A percentile compares a stretch with the other conserved stretches of the same genome.
These are phyloP conservation scores for Capsicum chinense DNA, from an alignment of 257 asterid genomes.

Conservation along the genomic window DNA sequence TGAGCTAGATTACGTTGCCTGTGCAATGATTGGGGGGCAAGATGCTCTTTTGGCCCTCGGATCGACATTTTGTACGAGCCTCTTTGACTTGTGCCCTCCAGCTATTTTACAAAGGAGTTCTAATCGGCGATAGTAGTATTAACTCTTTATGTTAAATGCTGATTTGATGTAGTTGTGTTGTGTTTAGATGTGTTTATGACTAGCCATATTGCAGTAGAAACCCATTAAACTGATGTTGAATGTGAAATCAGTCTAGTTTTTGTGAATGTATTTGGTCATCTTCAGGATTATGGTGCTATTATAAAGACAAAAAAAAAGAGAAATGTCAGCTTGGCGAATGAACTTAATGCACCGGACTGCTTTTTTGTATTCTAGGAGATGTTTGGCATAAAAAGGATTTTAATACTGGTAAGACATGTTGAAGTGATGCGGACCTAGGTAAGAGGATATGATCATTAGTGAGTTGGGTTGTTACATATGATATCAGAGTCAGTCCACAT, in stretches of 20 bases:
- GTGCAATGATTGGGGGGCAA: background rate
- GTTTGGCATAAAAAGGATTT: background rate
- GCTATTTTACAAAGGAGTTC: background rate
- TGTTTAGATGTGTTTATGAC: background rate
- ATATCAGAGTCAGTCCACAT: background rate
- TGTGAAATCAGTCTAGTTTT: background rate
- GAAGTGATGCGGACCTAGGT: background rate
- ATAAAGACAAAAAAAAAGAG: background rate
- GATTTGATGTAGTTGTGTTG: background rate
- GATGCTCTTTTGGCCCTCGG: background rate
- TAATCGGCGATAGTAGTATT: background rate
- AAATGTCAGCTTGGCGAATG: background rate
- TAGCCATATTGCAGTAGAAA: background rate
- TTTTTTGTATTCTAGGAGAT: too few relatives aligned
- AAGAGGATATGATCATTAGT: background rate
- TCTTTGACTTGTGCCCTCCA: background rate
- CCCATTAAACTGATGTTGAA: conserved; percentile 4
- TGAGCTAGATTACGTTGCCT: background rate
- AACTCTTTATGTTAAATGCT: background rate
- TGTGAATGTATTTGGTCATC: background rate
- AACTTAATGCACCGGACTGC: too few relatives aligned
- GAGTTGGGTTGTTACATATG: background rate
- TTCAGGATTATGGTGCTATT: background rate
- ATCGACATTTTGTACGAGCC: background rate
- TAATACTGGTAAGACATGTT: background rate